phyloP scores from a whole-genome alignment of 1,284 basidiomycete genomes.

The Pseudozyma pruni region DNA sequence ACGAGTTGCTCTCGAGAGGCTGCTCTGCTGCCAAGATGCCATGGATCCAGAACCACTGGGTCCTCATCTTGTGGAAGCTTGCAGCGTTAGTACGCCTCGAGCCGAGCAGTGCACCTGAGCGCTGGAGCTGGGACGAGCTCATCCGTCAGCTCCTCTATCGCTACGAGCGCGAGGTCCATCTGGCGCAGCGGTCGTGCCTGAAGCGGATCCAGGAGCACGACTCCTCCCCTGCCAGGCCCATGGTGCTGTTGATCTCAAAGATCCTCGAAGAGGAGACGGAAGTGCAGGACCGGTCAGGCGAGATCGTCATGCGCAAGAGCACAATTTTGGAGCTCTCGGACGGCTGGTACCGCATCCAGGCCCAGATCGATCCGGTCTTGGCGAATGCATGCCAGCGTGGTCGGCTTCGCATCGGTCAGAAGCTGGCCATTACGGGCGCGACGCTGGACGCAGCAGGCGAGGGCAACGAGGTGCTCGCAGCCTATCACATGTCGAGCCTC shows the following conservation, averaged over 20 bases:
- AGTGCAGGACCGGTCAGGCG: conserved; percentile 18
- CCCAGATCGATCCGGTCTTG: conserved; percentile 79
- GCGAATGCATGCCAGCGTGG: conserved; percentile 77
- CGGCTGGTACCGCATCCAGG: conserved; percentile 91
- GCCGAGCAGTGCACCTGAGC: conserved; percentile 30
- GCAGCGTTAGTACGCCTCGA: conserved; percentile 81
- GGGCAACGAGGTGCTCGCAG: conserved; percentile 83
- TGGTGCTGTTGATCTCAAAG: conserved; percentile 84
- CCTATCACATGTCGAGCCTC: conserved; percentile 76
- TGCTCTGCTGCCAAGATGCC: conserved; percentile 73
- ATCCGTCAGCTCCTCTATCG: conserved; percentile 85
- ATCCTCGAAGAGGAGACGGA: conserved; percentile 70
- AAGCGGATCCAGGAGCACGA: conserved; percentile 82
- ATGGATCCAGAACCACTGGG: conserved; percentile 95
- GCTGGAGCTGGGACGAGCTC: conserved; percentile 69
- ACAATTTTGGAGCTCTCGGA: conserved; percentile 83
- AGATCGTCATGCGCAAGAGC: conserved; percentile 2
- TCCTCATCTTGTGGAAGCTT: conserved; percentile 90
- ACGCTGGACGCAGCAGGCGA: conserved; percentile 71
- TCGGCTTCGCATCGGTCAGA: conserved; percentile 79
- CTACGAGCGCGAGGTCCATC: conserved; percentile 88
- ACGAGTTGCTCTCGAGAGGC: conserved; percentile 39
- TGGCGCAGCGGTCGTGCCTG: conserved; percentile 81
- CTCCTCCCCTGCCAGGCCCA: conserved; percentile 76
- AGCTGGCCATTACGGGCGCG: conserved; percentile 83